Base-by-base conservation (phyloP, 164 flowering plant species). In the Buxus sempervirens region DNA sequence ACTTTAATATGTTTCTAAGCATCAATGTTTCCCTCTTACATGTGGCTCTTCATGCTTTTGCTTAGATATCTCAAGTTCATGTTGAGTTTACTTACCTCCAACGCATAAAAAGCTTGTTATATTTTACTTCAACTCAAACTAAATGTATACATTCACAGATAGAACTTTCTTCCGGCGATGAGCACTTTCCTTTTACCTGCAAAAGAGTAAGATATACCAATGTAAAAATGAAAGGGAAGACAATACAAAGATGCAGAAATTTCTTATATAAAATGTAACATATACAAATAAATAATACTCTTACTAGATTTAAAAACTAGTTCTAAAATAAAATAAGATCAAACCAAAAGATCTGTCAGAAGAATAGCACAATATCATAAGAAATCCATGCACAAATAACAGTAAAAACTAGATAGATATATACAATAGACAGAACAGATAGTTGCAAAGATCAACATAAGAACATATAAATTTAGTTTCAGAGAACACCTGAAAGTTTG, bases 401-500 rank as follows among this genome's bases (percentile, higher is more conserved):
- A 19, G 9, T 19, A 0, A 54, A 20, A 54, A 6, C 22, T 3
- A 54, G 8, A 10, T 25, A 26, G n/a, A 26, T 26, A 27, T 38
- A 18, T 58, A 27, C 18, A 58, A 55, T 55, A n/a, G 60, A 58
- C 26, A 19, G 24, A 27, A 4, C 61, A 38, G 23, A 38, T 9
- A 28, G 15, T 18, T 59, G 36, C 7, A 60, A 1, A 38, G 63
- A 60, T 0, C 38, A 32, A 60, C 3, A 36, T 60, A 32, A 18
- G 20, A 3, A 63, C 23, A 20, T 20, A 58, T 45, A 45, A 10
- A 45, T 45, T 45, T 45, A 10, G 51, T 45, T 45, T 45, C 9
- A 45, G 51, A 45, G 51, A 25, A 32, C 36, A 36, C 62, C 42
- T 61, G 70, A 59, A 66, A 56, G 38, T 54, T 26, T n/a, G 20